A percentile compares a stretch with the other conserved stretches of the same genome.
Conservation (phyloP, 1,284 basidiomycete species). For the Tylopilus sp. region DNA sequence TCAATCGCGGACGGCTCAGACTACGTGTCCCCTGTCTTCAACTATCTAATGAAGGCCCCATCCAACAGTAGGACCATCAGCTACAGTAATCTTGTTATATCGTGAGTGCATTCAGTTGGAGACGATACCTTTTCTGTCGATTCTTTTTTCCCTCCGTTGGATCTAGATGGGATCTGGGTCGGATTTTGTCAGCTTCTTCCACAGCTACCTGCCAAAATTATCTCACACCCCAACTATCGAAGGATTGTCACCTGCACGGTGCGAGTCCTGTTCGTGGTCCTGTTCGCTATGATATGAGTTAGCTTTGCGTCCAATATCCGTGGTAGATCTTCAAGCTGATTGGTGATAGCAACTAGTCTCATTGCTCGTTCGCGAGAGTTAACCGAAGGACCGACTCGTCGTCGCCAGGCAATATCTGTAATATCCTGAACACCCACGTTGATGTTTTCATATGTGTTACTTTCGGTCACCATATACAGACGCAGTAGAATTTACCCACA, state of each 20-base stretch:
- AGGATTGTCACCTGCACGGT: slow-evolving; percentile 70
- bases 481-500: slow-evolving; percentile 65
- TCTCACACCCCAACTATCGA: slow-evolving; percentile 58
- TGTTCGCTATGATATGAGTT: slow-evolving; percentile 72
- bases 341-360: slow-evolving; percentile 36
- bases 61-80: slow-evolving; percentile 37
- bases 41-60: slow-evolving; percentile 63
- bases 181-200: slow-evolving; percentile 62
- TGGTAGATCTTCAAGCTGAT: slow-evolving; percentile 24
- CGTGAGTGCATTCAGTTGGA: slow-evolving; percentile 12
- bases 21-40: slow-evolving; percentile 60
- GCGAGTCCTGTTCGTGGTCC: slow-evolving; percentile 68
- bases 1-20: slow-evolving; percentile 61
- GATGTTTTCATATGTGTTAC: slow-evolving; percentile 70
- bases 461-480: slow-evolving; percentile 59
- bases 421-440: slow-evolving; percentile 67
- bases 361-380: slow-evolving; percentile 44
- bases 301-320: slow-evolving; percentile 40
- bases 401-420: slow-evolving; percentile 47
- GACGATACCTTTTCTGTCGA: slow-evolving; percentile 10
- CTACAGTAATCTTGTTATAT: slow-evolving; percentile 1
- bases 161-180: slow-evolving; percentile 64
- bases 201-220: slow-evolving; percentile 60
- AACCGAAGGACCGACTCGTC: slow-evolving; percentile 44
- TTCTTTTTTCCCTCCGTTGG: slow-evolving; percentile 47